phyloP scores from a whole-genome alignment of 2,329 filamentous ascomycete species.

The Trichoderma guizhouense region DNA sequence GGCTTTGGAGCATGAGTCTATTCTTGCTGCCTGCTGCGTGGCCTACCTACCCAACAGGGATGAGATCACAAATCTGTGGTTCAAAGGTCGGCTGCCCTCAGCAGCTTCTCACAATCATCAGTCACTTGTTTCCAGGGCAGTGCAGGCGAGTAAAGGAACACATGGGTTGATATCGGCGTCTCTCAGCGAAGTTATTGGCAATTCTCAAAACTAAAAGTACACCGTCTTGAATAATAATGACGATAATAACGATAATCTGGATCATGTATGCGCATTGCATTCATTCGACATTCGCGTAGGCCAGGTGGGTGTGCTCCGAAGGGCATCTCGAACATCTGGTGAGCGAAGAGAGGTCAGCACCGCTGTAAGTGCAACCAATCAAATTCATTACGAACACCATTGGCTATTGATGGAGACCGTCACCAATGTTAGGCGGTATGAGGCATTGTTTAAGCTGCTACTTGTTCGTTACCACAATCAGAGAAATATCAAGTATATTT shows the following conservation, averaged over 20 bases:
- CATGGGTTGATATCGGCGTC: slow-evolving; percentile 32
- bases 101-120: slow-evolving; percentile 34
- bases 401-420: background rate
- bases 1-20: slow-evolving; percentile 71
- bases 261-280: background rate
- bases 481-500: background rate
- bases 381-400: background rate
- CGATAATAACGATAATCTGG: slow-evolving; percentile 9
- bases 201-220: background rate
- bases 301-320: background rate
- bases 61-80: slow-evolving; percentile 92
- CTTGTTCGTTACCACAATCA: background rate
- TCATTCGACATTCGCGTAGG: background rate
- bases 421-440: background rate
- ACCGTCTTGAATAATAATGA: background rate
- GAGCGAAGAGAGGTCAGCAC: background rate
- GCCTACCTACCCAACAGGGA: slow-evolving; percentile 83
- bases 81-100: slow-evolving; percentile 65
- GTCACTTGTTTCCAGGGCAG: slow-evolving; percentile 37
- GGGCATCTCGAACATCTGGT: background rate
- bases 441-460: background rate
- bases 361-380: background rate
- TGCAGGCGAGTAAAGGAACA: slow-evolving; percentile 41
- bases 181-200: slow-evolving; percentile 34
- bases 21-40: slow-evolving; percentile 82